Evolutionary conservation across 2,329 filamentous ascomycete genomes (phyloP), one percentile per base, ranked within the genome.

Genomic region (Colletotrichum tanaceti): DNA sequence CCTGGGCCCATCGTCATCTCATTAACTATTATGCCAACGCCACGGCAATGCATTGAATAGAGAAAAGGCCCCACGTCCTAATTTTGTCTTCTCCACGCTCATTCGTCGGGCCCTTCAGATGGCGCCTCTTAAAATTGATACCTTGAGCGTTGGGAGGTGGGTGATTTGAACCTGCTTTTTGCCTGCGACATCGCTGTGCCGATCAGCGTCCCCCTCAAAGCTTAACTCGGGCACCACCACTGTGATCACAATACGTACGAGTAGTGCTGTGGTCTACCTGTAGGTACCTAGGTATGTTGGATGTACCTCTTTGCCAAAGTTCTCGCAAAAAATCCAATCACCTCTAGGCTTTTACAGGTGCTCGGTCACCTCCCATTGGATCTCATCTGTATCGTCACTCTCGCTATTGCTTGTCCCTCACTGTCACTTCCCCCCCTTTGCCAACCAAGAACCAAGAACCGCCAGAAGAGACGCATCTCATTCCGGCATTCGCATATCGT

Each of bases 171-270:
- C 41, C 55, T 61, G 57, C 57, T 38, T 49, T 53, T 53, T 58
- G 46, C 43, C 55, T 68, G 63, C 66, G 66, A 69, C 66, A 66
- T 69, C 66, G 66, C 57, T 67, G 66, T 47, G 66, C 58, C 66
- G 66, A 67, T 69, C 63, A 69, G 39, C 41, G 55, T 38, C 66
- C 55, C 63, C 44, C 58, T 60, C 58, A 69, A 69, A 69, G 66
- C 66, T 69, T 69, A 69, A 67, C 57, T 68, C 47, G 38, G 43
- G 41, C 32, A 44, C 32, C 41, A 47, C 20, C 47, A 20, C 5
- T 24, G 24, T 49, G 24, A 38, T 28, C 32, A 35, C 32, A 35
- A 35, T 3, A 35, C 28, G 7, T 32, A 32, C n/a, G n/a, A 4
- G 28, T 9, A 32, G 7, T 32, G 6, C 28, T 32, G 7, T 9